Evolutionary conservation across 2,329 filamentous ascomycete genomes (phyloP), one percentile per base, ranked within the genome.

Genomic region (Trichophyton mentagrophytes): DNA sequence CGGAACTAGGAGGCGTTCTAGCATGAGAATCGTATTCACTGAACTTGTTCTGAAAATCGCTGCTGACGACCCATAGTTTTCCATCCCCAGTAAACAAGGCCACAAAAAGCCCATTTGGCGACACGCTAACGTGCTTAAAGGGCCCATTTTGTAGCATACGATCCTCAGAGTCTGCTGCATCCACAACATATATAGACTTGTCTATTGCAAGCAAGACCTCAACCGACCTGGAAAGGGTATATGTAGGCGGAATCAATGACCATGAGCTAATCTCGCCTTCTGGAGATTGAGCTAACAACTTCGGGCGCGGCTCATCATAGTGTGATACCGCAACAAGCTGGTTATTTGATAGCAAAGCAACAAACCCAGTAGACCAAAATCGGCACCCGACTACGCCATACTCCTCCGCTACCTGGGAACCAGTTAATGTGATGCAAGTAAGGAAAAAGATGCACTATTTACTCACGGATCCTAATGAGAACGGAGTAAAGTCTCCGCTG

Each of bases 401-500:
- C 65, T 95, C 89, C 68, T 97, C 93, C 25, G 91, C 86, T 25
- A 89, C 89, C 79, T 82, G 65, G 38, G 44, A 4, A 57, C 9
- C 30, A 17, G 53, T 62, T 60, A 64, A 44, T 11, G 47, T 22
- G 40, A 44, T 38, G 22, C 1, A 27, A n/a, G 15, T 9, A 57
- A 2, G 20, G 5, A 4, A 44, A 44, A 7, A 46, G 9, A 56
- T 30, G 58, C 3, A 46, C 15, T 51, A 17, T 20, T n/a, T 57
- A 40, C 73, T 64, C 71, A 81, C 83, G 73, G 95, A 87, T 60
- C 92, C 93, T 0, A 99, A 79, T 0, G 89, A 91, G 73, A 97
- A 99, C 62, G 95, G 91, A 15, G 87, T 89, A 71, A 99, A 99
- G 71, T 97, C 92, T 64, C 88, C 89, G 72, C 96, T 88, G n/a